Base-by-base conservation (phyloP, 2,329 filamentous ascomycete species). In the Ophiostoma triangulosporum region DNA sequence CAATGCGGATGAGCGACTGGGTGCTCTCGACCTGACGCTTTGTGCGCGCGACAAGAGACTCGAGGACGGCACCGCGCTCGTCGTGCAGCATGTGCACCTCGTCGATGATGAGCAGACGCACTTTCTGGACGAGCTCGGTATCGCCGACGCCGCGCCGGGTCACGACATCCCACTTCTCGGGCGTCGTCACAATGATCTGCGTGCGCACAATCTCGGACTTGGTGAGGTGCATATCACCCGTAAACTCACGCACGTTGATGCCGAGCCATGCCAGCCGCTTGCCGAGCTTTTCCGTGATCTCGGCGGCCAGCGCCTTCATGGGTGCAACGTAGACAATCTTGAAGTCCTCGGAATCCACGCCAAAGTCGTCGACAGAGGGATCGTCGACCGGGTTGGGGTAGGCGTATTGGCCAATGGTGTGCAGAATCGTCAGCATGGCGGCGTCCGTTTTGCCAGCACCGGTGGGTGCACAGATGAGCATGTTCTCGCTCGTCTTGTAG, bases 21-120 rank as follows among this genome's bases (percentile, higher is more conserved):
- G 93, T 98, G 66, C 90, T 96, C 69, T 99, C 94, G 0, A 98
- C 94, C 64, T 98, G 93, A 58, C 93, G 78, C 69, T 97, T 85
- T 0, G 94, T 99, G 62, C 93, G 81, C 11, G 93, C 93, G 15
- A 98, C 94, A 22, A 99, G 75, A 6, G 91, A 96, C 65, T 99
- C 93, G 27, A 99, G 77, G 0, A 98, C 94, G 12, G 94, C 89
- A 63, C 93, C 93, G 65, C 93, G 83, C 67, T 97, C 93, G 65
- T 98, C 93, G 63, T 98, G 94, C 62, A 98, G 83, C 94, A 98
- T 98, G 65, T 98, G 93, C 1, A 98, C 93, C 70, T 98, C 93
- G 67, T 98, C 93, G 58, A 98, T 97, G 62, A 98, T 97, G 56
- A 98, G 77, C 2, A 98, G 74, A 11, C 91, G 82, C 24, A 98